Percentiles rank a stretch among this genome's conserved stretches.
phyloP scores from a whole-genome alignment of 176 grass and related monocot species.

The Pontederia paniculata region DNA sequence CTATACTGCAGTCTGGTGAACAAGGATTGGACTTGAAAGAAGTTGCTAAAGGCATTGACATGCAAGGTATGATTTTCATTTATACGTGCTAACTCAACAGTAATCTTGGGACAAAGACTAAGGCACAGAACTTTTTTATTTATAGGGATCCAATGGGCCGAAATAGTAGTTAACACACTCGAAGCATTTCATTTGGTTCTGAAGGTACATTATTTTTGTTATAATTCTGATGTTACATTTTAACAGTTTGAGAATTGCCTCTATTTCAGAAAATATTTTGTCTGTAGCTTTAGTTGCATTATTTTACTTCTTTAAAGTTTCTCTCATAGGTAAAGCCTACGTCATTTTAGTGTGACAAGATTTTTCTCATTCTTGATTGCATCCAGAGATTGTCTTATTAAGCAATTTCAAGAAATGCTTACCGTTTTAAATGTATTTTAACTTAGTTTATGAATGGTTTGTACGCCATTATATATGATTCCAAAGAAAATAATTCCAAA shows the following conservation, averaged over 20 bases:
- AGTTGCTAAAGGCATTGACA: conserved; percentile 39
- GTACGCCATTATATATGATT: too few relatives aligned
- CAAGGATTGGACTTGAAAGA: conserved; percentile 52
- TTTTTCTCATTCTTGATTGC: too few relatives aligned
- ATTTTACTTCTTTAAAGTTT: too few relatives aligned
- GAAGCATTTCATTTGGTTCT: conserved; percentile 49
- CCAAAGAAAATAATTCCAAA: too few relatives aligned
- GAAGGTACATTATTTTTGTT: conserved; percentile 38
- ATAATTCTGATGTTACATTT: neutral
- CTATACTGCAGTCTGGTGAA: conserved; percentile 61
- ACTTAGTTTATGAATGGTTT: too few relatives aligned
- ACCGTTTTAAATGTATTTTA: too few relatives aligned
- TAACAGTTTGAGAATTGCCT: neutral
- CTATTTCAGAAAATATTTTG: too few relatives aligned
- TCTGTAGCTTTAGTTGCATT: too few relatives aligned
- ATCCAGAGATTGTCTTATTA: too few relatives aligned
- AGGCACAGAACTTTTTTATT: conserved; percentile 8
- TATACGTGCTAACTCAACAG: conserved; percentile 8
- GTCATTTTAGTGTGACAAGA: too few relatives aligned
- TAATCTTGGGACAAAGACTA: conserved; percentile 10
- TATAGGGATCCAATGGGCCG: conserved; percentile 13
- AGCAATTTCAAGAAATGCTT: too few relatives aligned
- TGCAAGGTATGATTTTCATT: conserved; percentile 37
- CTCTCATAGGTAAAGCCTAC: too few relatives aligned
- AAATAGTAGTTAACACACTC: conserved; percentile 46